Evolutionary conservation across 176 grass and related monocot species (phyloP).

Genomic region (Thinopyrum elongatum): DNA sequence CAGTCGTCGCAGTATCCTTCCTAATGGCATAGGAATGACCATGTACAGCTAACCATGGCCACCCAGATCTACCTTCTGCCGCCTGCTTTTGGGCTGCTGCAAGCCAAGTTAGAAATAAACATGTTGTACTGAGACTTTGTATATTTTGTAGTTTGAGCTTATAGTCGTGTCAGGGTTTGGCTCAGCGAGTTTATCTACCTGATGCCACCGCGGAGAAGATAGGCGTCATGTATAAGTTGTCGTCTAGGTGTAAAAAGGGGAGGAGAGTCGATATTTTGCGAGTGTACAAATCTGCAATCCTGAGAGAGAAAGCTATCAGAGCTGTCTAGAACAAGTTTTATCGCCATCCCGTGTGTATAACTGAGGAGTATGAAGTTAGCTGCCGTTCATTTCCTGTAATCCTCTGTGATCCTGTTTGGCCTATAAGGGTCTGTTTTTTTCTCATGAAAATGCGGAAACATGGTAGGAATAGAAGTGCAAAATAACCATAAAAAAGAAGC

Average conservation of each 20-base stretch:
- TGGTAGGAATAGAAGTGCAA: neutral
- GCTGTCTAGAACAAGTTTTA: slow-evolving; percentile 30
- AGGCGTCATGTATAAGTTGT: slow-evolving; percentile 68
- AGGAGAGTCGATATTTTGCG: slow-evolving; percentile 52
- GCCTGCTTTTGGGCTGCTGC: slow-evolving; percentile 59
- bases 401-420: neutral
- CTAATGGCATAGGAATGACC: slow-evolving; percentile 61
- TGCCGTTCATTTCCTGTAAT: neutral
- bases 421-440: neutral
- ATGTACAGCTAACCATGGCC: slow-evolving; percentile 96
- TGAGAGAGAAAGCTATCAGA: slow-evolving; percentile 35
- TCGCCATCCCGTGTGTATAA: slow-evolving; percentile 9
- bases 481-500: neutral
- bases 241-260: slow-evolving; percentile 70
- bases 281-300: slow-evolving; percentile 77
- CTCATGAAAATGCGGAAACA: neutral
- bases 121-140: slow-evolving; percentile 73
- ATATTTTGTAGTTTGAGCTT: slow-evolving; percentile 91
- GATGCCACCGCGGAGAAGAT: slow-evolving; percentile 64
- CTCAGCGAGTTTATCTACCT: slow-evolving; percentile 57
- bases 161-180: slow-evolving; percentile 53
- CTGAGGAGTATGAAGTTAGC: slow-evolving; percentile 5
- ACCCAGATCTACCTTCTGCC: slow-evolving; percentile 47
- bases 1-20: slow-evolving; percentile 57
- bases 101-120: slow-evolving; percentile 66